These are phyloP conservation scores for Raffaelea deltoideospora DNA, from an alignment of 2,329 filamentous ascomycete species.

Conservation along the genomic window DNA sequence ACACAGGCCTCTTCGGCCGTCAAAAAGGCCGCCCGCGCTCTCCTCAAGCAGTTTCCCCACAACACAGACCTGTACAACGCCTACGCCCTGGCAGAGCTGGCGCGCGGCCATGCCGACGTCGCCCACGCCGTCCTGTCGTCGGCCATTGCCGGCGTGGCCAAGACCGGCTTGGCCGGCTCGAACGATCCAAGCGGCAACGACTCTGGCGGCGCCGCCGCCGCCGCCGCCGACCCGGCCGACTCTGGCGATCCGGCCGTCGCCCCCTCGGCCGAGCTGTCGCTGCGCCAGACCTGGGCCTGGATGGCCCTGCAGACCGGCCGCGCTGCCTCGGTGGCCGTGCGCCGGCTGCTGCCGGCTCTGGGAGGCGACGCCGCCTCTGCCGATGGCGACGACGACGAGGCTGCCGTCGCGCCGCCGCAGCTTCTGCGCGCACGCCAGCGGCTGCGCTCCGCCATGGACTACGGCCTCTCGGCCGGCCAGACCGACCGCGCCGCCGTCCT, in stretches of 20 bases:
- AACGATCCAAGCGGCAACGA: conserved; percentile 24
- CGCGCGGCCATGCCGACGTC: conserved; percentile 37
- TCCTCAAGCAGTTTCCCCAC: conserved; percentile 53
- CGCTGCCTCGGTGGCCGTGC: conserved; percentile 18
- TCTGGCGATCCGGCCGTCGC: background rate
- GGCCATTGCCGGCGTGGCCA: too few species aligned
- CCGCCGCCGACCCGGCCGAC: conserved; percentile 8
- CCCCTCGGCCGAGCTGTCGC: conserved; percentile 9
- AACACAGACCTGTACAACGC: conserved; percentile 60
- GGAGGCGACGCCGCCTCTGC: conserved; percentile 14
- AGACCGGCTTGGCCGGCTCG: too few species aligned
- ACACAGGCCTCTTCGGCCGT: too few species aligned
- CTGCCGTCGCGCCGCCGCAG: conserved; percentile 17
- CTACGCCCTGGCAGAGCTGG: conserved; percentile 59
- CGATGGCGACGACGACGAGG: conserved; percentile 2
- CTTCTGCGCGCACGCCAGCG: conserved; percentile 38
- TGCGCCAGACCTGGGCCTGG: conserved; percentile 55
- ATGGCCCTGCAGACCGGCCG: conserved; percentile 36
- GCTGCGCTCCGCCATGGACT: conserved; percentile 38
- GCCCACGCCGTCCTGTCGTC: conserved; percentile 52
- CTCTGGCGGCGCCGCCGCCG: conserved; percentile 13
- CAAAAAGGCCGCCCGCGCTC: conserved; percentile 55
- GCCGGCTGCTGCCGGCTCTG: conserved; percentile 24
- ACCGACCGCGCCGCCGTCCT: conserved; percentile 33
- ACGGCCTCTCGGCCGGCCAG: conserved; percentile 35